Evolutionary conservation across 768 basidiomycete genomes (phyloP).

Genomic region (Leccinum obscurum): DNA sequence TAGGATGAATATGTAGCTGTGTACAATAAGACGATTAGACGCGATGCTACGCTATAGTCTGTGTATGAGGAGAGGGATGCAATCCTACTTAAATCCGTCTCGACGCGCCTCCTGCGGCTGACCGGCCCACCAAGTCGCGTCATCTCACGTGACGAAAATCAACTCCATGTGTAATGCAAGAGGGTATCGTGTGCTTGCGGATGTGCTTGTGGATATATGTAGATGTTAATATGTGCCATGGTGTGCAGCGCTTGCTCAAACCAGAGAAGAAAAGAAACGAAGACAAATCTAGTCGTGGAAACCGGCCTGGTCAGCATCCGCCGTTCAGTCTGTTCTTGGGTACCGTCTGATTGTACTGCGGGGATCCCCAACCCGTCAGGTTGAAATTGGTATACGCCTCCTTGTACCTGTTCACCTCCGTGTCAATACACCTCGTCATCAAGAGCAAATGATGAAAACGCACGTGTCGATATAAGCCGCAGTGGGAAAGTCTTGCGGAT

Average conservation of each 20-base stretch:
- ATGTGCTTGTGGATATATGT: not conserved
- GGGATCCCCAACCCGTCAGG: slow-evolving; percentile 43
- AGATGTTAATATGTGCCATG: not conserved
- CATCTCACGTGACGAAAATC: slow-evolving; percentile 34
- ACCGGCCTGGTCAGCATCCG: slow-evolving; percentile 23
- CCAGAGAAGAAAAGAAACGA: not conserved
- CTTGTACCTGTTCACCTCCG: slow-evolving; percentile 32
- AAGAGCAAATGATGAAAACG: slow-evolving; percentile 20
- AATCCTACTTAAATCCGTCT: slow-evolving; percentile 8
- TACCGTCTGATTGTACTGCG: slow-evolving; percentile 49
- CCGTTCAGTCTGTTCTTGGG: slow-evolving; percentile 55
- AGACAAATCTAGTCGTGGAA: slow-evolving; percentile 8
- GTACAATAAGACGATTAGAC: slow-evolving; percentile 22
- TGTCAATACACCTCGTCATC: not conserved
- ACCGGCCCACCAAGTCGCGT: slow-evolving; percentile 19
- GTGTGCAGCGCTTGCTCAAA: not conserved
- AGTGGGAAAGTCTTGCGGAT: slow-evolving; percentile 75
- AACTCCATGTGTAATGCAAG: slow-evolving; percentile 7
- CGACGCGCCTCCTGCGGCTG: slow-evolving; percentile 29
- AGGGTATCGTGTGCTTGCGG: not conserved
- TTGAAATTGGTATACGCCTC: slow-evolving; percentile 48
- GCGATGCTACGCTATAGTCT: slow-evolving; percentile 12
- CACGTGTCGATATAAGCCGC: slow-evolving; percentile 71
- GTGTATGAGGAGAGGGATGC: not conserved
- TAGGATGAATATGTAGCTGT: slow-evolving; percentile 29